Evolutionary conservation across 169 alveolate species (phyloP), one percentile per base, ranked within the genome.

Genomic region (Babesia gibsoni): DNA sequence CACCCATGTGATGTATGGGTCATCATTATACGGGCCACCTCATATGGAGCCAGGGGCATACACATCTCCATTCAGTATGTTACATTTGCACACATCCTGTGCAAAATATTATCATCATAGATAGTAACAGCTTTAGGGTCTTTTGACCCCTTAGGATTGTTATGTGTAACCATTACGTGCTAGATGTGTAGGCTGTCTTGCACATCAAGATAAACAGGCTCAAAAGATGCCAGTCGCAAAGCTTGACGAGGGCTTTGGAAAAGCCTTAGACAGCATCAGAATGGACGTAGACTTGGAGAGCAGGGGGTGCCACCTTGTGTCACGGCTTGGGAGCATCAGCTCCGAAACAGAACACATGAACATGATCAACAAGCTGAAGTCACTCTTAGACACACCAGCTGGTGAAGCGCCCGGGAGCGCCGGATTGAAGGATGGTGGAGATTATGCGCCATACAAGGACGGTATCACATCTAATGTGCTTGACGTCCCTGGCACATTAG

Each of bases 301-400:
- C 57, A 73, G 77, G 12, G 66, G 67, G n/a, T 75, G 84, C 68
- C 68, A 46, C 52, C 70, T 75, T 42, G 83, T 73, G 10, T 46
- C 84, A 1, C 73, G 73, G 20, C 23, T 45, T 22, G 52, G 37
- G 32, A 69, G 81, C 49, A 37, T 16, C 20, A n/a, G 30, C 2
- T 49, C 64, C 9, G 81, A 61, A 1, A 61, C 27, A 22, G 72
- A 61, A n/a, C 72, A 45, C n/a, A 25, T 45, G 2, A 61, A 22
- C 46, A 58, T 7, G 14, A 6, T 61, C 37, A 43, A 29, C 22
- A 42, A 42, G 72, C 50, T 61, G 50, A 41, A 52, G 59, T 30
- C 58, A 0, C 72, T 61, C 48, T 49, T 61, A 32, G 72, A 43
- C 3, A 20, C 68, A 5, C 53, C 68, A 0, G 25, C 53, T 8